These are phyloP conservation scores for Cercophora newfieldiana DNA, from an alignment of 495 filamentous ascomycete genomes.

Conservation along the genomic window DNA sequence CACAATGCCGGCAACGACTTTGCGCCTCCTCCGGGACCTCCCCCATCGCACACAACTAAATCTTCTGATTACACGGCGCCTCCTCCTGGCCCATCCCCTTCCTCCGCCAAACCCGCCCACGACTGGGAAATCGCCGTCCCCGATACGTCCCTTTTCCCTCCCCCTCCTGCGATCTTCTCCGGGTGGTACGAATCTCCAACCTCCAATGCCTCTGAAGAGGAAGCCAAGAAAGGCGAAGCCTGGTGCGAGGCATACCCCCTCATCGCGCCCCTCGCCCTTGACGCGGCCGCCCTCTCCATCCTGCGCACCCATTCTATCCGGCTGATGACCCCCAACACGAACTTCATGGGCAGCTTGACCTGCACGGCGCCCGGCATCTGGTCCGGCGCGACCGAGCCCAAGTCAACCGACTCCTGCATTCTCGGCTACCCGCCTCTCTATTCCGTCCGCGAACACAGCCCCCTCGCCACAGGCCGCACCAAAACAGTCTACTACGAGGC, in stretches of 20 bases:
- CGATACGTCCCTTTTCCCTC: constrained; percentile 78
- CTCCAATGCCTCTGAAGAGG: constrained; percentile 69
- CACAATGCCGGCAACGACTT: constrained; percentile 18
- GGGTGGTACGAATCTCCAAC: constrained; percentile 66
- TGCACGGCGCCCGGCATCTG: constrained; percentile 46
- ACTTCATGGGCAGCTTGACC: constrained; percentile 34
- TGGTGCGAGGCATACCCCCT: constrained; percentile 71
- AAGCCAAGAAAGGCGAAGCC: constrained; percentile 69
- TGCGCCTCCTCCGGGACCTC: constrained; percentile 38
- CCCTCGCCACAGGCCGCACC: constrained; percentile 44
- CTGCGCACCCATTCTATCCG: constrained; percentile 37
- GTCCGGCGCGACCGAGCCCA: constrained; percentile 34
- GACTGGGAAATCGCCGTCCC: constrained; percentile 79
- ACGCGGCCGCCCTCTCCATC: constrained; percentile 40
- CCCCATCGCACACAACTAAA: constrained; percentile 28
- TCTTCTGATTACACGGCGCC: constrained; percentile 34
- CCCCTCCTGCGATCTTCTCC: constrained; percentile 67
- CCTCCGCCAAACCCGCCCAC: constrained; percentile 56
- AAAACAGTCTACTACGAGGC: constrained; percentile 83
- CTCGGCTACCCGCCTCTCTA: constrained; percentile 75
- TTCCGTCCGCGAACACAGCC: constrained; percentile 66
- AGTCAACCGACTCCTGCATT: constrained; percentile 53
- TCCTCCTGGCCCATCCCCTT: constrained; percentile 52
- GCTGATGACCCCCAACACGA: constrained; percentile 34
- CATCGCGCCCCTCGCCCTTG: constrained; percentile 53